Evolutionary conservation across 2,329 filamentous ascomycete genomes (phyloP), one percentile per base, ranked within the genome.

Genomic region (Drechslerella stenobrocha): DNA sequence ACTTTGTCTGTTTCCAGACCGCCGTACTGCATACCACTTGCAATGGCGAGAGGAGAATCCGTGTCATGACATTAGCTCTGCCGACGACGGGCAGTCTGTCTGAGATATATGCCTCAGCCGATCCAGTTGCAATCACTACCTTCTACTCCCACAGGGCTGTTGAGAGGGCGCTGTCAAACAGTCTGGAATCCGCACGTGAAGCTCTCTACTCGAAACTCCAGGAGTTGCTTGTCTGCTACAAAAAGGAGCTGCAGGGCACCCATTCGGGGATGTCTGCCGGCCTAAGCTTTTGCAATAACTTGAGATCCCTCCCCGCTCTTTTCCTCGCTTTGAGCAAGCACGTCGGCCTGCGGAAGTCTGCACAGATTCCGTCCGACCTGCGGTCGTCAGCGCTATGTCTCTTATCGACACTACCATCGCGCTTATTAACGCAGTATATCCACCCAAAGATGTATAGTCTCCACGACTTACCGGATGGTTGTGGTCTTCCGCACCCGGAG

Each of bases 61-160:
- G 93, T 71, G 93, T 98, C 45, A 82, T 97, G 81, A 98, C 93
- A 0, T 80, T 98, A 70, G 88, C 90, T 32, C 84, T 98, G 52
- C 93, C 93, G 0, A 97, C 93, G 0, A 97, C 93, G 0, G 88
- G 91, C 70, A 92, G 85, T 74, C 79, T 98, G 66, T 89, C 90
- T 2, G 91, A 96, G 74, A 81, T 97, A 15, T 98, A 96, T 76
- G 90, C 93, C 6, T 95, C 90, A 2, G 93, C 93, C 0, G 93
- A 98, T 75, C 92, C 96, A 77, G 87, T 87, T 73, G 93, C 93
- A 11, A 90, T 98, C 72, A 88, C 91, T 2, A 88, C 89, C 9
- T 97, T 92, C 80, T 97, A 92, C 80, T 92, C 88, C 73, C 93
- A 98, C 82, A 97, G 97, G 80, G 93, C 93, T 13, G 93, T 97